A percentile compares a stretch with the other conserved stretches of the same genome.
Conservation (phyloP, 768 basidiomycete species). For the Xanthoconium stramineum region DNA sequence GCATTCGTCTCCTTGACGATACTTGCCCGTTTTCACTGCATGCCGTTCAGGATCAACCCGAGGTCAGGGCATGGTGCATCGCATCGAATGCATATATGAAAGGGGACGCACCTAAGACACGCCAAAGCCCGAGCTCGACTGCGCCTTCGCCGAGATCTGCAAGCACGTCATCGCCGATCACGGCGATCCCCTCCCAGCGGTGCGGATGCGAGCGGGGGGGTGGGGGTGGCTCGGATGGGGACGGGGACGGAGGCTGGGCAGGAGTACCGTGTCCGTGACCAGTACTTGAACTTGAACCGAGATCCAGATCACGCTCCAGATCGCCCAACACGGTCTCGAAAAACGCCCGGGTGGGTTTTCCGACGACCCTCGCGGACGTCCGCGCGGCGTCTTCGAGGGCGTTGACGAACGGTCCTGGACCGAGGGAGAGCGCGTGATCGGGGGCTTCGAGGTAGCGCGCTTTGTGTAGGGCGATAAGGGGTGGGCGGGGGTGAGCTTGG, state of each 20-base stretch:
- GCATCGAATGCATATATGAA: no score
- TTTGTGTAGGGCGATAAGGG: conserved; percentile 60
- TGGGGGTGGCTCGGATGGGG: background rate
- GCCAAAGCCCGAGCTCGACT: conserved; percentile 54
- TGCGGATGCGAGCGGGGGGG: background rate
- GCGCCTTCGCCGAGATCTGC: conserved; percentile 66
- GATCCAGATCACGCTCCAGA: conserved; percentile 27
- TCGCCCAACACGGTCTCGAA: conserved; percentile 55
- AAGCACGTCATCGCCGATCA: conserved; percentile 63
- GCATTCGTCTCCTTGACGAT: conserved; percentile 56
- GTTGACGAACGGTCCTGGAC: conserved; percentile 67
- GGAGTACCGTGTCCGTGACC: no score
- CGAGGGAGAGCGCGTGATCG: conserved; percentile 53
- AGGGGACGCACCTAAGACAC: conserved; percentile 54
- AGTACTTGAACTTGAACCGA: no score
- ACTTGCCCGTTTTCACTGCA: conserved; percentile 67
- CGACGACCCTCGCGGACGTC: conserved; percentile 50
- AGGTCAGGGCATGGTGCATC: background rate
- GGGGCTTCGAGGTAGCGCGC: conserved; percentile 48
- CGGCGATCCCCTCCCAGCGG: conserved; percentile 30
- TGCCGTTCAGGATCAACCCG: background rate
- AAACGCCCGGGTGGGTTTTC: conserved; percentile 60
- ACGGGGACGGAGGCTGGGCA: background rate
- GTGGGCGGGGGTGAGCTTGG: conserved; percentile 8
- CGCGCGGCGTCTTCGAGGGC: conserved; percentile 57